phyloP scores from a whole-genome alignment of 1,284 basidiomycete genomes.

The Xanthoconium separans region DNA sequence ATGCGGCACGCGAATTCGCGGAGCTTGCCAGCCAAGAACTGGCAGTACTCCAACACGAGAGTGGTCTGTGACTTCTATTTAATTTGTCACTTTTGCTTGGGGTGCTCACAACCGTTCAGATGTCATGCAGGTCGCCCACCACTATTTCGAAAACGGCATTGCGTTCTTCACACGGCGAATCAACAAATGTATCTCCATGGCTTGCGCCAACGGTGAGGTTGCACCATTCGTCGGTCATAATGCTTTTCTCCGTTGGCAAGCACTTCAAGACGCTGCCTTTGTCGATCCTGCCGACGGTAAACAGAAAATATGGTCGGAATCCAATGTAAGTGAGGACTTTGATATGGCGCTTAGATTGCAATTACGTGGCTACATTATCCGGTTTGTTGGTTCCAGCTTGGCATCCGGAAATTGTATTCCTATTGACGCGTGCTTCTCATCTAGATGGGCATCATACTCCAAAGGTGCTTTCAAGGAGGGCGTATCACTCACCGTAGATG shows the following conservation, averaged over 20 bases:
- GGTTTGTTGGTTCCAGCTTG: conserved; percentile 3
- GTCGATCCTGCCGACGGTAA: conserved; percentile 55
- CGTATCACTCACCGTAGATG: conserved; percentile 79
- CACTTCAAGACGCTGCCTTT: conserved; percentile 78
- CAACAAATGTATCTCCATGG: conserved; percentile 75
- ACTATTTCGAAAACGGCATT: conserved; percentile 87
- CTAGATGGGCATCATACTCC: conserved; percentile 79
- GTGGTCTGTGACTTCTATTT: conserved; percentile 40
- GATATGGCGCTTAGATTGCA: conserved; percentile 77
- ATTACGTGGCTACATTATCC: conserved; percentile 28
- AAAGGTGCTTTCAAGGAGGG: conserved; percentile 84
- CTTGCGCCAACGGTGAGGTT: conserved; percentile 75
- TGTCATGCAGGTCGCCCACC: conserved; percentile 83
- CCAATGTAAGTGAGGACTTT: conserved; percentile 85
- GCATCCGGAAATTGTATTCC: conserved; percentile 3
- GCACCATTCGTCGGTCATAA: conserved; percentile 90
- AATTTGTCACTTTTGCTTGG: not conserved
- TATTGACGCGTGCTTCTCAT: not conserved
- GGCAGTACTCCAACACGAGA: conserved; percentile 83
- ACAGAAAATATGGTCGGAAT: conserved; percentile 81
- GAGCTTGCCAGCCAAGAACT: conserved; percentile 63
- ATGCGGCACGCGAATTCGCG: conserved; percentile 78
- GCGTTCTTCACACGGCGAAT: conserved; percentile 81
- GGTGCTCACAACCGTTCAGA: conserved; percentile 39
- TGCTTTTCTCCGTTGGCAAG: conserved; percentile 83